Percentiles rank a stretch among this genome's conserved stretches.
These are phyloP conservation scores for Fomitopsis pinicola DNA, from an alignment of 1,284 basidiomycete species.

Conservation along the genomic window DNA sequence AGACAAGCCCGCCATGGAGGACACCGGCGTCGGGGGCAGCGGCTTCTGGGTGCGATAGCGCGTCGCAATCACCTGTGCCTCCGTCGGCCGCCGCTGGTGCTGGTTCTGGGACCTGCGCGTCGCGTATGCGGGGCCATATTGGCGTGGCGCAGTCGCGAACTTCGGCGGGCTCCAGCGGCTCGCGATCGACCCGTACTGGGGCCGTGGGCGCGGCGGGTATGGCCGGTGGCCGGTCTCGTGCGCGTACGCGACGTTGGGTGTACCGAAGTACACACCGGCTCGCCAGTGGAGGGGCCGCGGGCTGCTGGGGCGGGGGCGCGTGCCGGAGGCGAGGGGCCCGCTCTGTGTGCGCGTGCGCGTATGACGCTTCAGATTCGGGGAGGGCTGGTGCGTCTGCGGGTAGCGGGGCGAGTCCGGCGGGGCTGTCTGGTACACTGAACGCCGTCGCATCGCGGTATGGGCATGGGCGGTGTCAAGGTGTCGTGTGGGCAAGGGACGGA, in stretches of 20 bases:
- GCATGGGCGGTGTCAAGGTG: background rate
- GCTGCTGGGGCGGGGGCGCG: background rate
- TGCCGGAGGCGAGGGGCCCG: background rate
- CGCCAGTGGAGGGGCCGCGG: background rate
- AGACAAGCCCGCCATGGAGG: background rate
- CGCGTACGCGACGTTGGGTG: background rate
- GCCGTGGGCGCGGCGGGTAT: background rate
- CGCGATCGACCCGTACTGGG: background rate
- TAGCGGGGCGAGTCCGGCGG: background rate
- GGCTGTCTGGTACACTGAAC: background rate
- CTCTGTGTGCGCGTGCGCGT: background rate
- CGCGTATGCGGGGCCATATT: background rate
- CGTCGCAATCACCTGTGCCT: background rate
- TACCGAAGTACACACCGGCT: background rate
- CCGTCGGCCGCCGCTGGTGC: background rate
- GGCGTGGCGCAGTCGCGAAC: background rate
- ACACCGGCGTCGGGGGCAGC: conserved; percentile 1
- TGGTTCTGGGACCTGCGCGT: background rate
- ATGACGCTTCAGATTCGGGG: background rate
- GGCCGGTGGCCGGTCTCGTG: background rate
- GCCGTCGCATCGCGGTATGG: background rate
- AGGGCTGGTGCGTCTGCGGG: background rate
- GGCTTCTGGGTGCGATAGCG: conserved; percentile 1
- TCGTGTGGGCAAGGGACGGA: background rate
- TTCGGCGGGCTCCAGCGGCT: background rate